Evolutionary conservation across 1,139 yeast species (phyloP).

Genomic region (Pichia kudriavzevii): DNA sequence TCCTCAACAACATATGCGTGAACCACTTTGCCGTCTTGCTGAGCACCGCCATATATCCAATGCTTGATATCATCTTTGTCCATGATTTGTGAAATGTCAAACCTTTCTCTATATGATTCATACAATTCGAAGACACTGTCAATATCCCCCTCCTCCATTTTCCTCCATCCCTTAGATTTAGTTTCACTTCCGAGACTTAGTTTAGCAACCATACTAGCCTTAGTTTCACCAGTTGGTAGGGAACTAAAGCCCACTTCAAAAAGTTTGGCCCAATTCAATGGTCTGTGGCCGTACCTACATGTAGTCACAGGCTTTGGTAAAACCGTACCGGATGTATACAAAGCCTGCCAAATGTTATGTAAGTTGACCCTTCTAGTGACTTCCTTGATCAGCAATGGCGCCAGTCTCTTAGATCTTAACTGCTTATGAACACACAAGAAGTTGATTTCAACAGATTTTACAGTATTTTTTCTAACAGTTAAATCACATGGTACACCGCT

Average conservation of each 20-base stretch:
- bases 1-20: slow-evolving; percentile 74
- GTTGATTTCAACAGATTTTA: slow-evolving; percentile 82
- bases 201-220: slow-evolving; percentile 74
- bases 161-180: slow-evolving; percentile 53
- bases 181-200: slow-evolving; percentile 63
- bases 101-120: slow-evolving; percentile 54
- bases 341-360: slow-evolving; percentile 87
- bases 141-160: slow-evolving; percentile 53
- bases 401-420: slow-evolving; percentile 83
- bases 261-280: slow-evolving; percentile 84
- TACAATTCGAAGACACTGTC: slow-evolving; percentile 56
- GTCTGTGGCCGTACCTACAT: slow-evolving; percentile 89
- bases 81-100: slow-evolving; percentile 67
- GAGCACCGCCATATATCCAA: slow-evolving; percentile 58
- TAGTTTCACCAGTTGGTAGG: slow-evolving; percentile 69
- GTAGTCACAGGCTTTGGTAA: slow-evolving; percentile 90
- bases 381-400: slow-evolving; percentile 91
- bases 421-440: slow-evolving; percentile 92
- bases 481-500: slow-evolving; percentile 80
- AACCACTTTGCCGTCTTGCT: slow-evolving; percentile 44
- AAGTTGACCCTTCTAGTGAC: slow-evolving; percentile 88
- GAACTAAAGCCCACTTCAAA: slow-evolving; percentile 85
- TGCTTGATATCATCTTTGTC: slow-evolving; percentile 66
- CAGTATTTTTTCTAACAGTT: slow-evolving; percentile 47
- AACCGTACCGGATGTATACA: slow-evolving; percentile 87